Percentiles rank a stretch among this genome's conserved stretches.
Conservation (phyloP, 148 eudicot species). For the Fagopyrum esculentum region DNA sequence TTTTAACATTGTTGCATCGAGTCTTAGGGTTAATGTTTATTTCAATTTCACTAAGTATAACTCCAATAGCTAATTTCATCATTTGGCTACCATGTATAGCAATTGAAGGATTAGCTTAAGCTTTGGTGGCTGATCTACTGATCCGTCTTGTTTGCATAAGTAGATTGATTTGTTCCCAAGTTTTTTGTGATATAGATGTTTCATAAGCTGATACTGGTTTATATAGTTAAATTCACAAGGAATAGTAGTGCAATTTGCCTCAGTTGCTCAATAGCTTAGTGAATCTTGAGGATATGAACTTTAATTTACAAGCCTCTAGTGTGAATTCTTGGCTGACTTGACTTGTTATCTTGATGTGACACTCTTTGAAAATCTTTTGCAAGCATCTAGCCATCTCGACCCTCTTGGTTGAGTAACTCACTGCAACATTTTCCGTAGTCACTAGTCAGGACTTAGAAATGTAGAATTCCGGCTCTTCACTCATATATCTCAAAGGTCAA, state of each 20-base stretch:
- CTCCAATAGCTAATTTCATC: no score
- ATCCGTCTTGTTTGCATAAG: no score
- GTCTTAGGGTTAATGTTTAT: neutral
- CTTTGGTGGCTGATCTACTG: no score
- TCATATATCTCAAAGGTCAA: neutral
- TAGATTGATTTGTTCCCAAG: no score
- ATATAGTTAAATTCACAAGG: neutral
- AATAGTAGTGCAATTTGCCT: neutral
- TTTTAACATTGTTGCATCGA: neutral
- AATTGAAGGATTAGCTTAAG: neutral
- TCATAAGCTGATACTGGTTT: neutral
- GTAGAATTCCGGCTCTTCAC: neutral
- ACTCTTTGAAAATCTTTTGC: neutral
- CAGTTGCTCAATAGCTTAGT: neutral
- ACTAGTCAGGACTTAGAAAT: neutral
- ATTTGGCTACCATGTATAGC: neutral
- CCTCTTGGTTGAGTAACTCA: neutral
- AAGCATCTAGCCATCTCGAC: neutral
- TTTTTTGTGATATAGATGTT: neutral
- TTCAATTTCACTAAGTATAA: neutral
- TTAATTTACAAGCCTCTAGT: neutral
- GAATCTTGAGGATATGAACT: neutral
- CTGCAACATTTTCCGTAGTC: neutral
- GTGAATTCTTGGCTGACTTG: neutral
- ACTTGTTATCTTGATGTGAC: neutral